Conservation (phyloP, 805 yeast genomes). For the Ogataea nitratoaversa region DNA sequence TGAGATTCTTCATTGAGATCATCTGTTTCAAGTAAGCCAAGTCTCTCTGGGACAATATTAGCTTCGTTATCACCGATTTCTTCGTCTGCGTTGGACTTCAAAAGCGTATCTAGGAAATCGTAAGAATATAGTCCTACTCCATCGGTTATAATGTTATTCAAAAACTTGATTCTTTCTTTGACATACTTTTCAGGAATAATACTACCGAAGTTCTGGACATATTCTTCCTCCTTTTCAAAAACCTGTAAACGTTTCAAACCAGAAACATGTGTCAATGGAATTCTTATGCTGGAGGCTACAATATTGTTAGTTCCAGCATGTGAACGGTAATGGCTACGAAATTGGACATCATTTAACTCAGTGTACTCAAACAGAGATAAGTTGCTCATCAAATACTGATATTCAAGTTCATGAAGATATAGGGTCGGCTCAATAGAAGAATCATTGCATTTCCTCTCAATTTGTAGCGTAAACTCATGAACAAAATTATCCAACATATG, state of each 20-base stretch:
- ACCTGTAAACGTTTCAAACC: conserved; percentile 11
- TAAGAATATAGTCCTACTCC: conserved; percentile 16
- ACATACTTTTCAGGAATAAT: conserved; percentile 14
- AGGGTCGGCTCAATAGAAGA: conserved; percentile 8
- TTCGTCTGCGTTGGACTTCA: too few relatives aligned
- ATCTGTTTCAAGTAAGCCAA: too few relatives aligned
- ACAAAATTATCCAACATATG: conserved; percentile 14
- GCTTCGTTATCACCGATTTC: too few relatives aligned
- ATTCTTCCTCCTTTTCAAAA: conserved; percentile 16
- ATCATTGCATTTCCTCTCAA: conserved; percentile 15
- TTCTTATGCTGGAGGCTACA: conserved; percentile 1
- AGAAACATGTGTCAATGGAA: conserved; percentile 12
- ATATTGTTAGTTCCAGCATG: neutral
- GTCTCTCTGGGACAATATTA: too few relatives aligned
- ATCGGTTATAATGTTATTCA: conserved; percentile 23
- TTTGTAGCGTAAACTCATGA: conserved; percentile 16
- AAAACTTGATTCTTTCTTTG: conserved; percentile 11
- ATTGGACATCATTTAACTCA: conserved; percentile 12
- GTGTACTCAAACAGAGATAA: conserved; percentile 5
- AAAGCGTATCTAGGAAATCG: neutral
- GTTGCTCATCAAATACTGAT: conserved; percentile 18
- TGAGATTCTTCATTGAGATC: too few relatives aligned
- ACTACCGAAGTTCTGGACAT: conserved; percentile 12
- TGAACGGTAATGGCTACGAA: neutral
- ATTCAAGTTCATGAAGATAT: conserved; percentile 25